Percentiles rank a stretch among this genome's conserved stretches.
phyloP scores from a whole-genome alignment of 2,329 filamentous ascomycete species.

The Penicillium sumatraense region DNA sequence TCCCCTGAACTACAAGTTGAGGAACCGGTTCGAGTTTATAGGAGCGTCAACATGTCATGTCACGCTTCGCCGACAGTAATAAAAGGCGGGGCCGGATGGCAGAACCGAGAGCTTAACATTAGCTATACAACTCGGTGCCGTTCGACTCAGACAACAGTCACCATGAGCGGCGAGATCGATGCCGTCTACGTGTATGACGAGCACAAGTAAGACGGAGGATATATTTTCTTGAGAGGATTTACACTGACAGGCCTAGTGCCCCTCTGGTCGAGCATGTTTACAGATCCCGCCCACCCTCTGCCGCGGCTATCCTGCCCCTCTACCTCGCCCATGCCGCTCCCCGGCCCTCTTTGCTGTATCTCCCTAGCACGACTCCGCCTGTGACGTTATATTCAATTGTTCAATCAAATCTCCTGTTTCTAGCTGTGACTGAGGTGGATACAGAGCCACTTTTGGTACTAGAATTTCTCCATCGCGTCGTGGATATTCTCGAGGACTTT shows the following conservation, averaged over 20 bases:
- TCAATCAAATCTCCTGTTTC: conserved; percentile 86
- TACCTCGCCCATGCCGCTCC: conserved; percentile 83
- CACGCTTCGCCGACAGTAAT: conserved; percentile 14
- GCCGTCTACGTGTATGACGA: conserved; percentile 97
- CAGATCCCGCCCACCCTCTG: conserved; percentile 77
- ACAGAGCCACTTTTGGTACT: conserved; percentile 87
- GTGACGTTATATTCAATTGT: conserved; percentile 85
- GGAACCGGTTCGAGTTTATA: background rate
- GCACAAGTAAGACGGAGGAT: conserved; percentile 70
- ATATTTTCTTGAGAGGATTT: background rate
- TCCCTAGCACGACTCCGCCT: conserved; percentile 79
- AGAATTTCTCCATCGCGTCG: conserved; percentile 90
- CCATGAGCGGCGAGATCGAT: conserved; percentile 86
- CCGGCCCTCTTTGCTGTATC: conserved; percentile 83
- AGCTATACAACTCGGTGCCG: conserved; percentile 22
- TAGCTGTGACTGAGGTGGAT: conserved; percentile 83
- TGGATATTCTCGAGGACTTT: conserved; percentile 94
- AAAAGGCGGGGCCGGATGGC: conserved; percentile 37
- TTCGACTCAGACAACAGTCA: conserved; percentile 39
- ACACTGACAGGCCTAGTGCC: conserved; percentile 58
- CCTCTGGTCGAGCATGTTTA: conserved; percentile 89
- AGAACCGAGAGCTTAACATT: conserved; percentile 34
- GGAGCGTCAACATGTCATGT: background rate
- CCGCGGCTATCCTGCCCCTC: conserved; percentile 76
- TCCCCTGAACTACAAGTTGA: background rate